Evolutionary conservation across 2,329 filamentous ascomycete species (phyloP), one percentile per base, ranked within the genome.

Genomic region (Sporothrix pallida): DNA sequence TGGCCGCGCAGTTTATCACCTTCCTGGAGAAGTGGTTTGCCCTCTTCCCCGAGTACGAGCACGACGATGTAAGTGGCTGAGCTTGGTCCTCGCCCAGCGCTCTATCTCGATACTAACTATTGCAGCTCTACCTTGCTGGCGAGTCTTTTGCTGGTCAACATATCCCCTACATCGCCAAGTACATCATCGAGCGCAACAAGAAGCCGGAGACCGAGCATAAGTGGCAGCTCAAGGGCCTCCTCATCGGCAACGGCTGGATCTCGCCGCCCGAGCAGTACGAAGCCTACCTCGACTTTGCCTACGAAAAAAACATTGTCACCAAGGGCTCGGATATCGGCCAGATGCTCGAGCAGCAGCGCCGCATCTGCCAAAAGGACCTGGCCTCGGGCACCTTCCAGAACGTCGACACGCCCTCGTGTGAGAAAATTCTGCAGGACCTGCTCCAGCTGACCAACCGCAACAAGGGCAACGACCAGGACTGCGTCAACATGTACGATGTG

Each of bases 171-270:
- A 96, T 99, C 76, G 93, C 95, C n/a, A 91, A 91, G 79, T 92
- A 92, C 23, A 97, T 99, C 72, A 86, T 98, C 74, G 91, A 94
- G 67, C 93, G 94, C 75, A 99, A 99, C 84, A 91, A 92, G 79
- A 84, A 84, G n/a, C 81, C 83, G 15, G 79, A 79, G 26, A 82
- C 83, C 5, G 82, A 84, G 72, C 80, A 84, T 56, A 81, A 83
- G 37, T 99, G 95, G 96, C 91, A 92, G 70, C 83, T 99, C 42
- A 88, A 91, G 77, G 96, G 95, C 9, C 85, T 99, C 23, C 81
- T 99, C 50, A 98, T 99, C 75, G 97, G 97, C 72, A 99, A 99
- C 80, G 96, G 95, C 54, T 99, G 97, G 96, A 95, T 99, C 71
- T 93, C 95, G 1, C 95, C 95, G 0, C 85, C 85, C 8, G 93